These are phyloP conservation scores for Colletotrichum godetiae DNA, from an alignment of 2,329 filamentous ascomycete genomes.

Conservation along the genomic window DNA sequence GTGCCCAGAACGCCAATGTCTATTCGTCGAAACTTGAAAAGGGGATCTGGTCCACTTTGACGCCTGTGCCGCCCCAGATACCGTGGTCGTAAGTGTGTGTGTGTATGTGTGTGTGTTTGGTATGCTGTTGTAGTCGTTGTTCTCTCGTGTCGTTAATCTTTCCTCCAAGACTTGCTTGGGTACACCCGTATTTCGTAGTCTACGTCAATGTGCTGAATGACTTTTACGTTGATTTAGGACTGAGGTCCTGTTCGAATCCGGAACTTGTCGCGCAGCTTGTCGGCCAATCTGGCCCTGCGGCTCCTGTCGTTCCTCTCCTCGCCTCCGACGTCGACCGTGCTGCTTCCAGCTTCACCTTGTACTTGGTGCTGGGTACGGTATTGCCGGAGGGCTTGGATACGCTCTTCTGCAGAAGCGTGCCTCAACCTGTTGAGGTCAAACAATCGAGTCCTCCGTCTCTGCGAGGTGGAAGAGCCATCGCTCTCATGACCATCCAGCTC, in stretches of 20 bases:
- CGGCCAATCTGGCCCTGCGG: slow-evolving; percentile 57
- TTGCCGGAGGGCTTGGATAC: slow-evolving; percentile 68
- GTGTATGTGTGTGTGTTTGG: background rate
- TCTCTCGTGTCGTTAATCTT: background rate
- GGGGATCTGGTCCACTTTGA: slow-evolving; percentile 3
- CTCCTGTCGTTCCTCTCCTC: slow-evolving; percentile 48
- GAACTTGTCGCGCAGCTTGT: slow-evolving; percentile 64
- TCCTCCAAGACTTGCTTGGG: background rate
- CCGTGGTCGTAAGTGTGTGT: background rate
- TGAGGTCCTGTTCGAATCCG: slow-evolving; percentile 62
- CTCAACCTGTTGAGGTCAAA: slow-evolving; percentile 68
- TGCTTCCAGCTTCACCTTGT: background rate
- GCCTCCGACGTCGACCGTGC: slow-evolving; percentile 40
- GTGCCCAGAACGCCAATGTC: slow-evolving; percentile 18
- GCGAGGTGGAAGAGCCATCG: slow-evolving; percentile 45
- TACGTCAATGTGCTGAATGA: background rate
- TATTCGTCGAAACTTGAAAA: slow-evolving; percentile 12
- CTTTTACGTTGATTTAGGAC: slow-evolving; percentile 3
- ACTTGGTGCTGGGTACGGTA: slow-evolving; percentile 54
- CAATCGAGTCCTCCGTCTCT: slow-evolving; percentile 61
- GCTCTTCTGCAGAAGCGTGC: slow-evolving; percentile 70
- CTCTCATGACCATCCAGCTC: slow-evolving; percentile 50
- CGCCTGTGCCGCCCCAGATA: background rate
- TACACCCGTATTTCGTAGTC: background rate
- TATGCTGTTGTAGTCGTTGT: slow-evolving; percentile 1